phyloP scores from a whole-genome alignment of 768 basidiomycete genomes.

The Lactarius deliciosus region DNA sequence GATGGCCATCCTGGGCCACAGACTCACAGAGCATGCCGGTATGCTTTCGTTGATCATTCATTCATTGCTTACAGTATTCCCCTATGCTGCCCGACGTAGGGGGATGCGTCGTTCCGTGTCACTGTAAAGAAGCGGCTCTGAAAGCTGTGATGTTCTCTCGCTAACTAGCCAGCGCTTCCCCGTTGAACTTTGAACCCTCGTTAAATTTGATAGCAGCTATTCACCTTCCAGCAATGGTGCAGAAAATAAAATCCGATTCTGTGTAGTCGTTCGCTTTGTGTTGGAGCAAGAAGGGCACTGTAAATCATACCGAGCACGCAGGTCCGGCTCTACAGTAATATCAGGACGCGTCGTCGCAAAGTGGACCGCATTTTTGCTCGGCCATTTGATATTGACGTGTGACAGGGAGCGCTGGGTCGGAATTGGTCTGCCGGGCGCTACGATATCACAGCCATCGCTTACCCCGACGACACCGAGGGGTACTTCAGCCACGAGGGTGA shows the following conservation, averaged over 20 bases:
- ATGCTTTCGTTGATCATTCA: too few relatives aligned
- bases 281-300: too few relatives aligned
- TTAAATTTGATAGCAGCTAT: not conserved
- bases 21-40: too few relatives aligned
- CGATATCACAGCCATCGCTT: not conserved
- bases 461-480: not conserved
- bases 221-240: not conserved
- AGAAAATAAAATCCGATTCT: not conserved
- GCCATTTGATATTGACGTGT: not conserved
- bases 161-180: not conserved
- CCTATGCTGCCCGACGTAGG: too few relatives aligned
- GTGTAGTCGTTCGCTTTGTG: not conserved
- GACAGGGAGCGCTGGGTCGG: not conserved
- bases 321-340: not conserved
- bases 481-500: not conserved
- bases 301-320: not conserved
- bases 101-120: not conserved
- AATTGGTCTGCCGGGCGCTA: conserved; percentile 3
- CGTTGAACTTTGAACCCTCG: not conserved
- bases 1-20: not conserved
- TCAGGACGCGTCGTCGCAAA: not conserved
- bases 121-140: not conserved
- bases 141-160: too few relatives aligned
- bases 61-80: too few relatives aligned
- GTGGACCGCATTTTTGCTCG: not conserved